phyloP scores from a whole-genome alignment of 805 yeast species.

The Pichia ethanolica region DNA sequence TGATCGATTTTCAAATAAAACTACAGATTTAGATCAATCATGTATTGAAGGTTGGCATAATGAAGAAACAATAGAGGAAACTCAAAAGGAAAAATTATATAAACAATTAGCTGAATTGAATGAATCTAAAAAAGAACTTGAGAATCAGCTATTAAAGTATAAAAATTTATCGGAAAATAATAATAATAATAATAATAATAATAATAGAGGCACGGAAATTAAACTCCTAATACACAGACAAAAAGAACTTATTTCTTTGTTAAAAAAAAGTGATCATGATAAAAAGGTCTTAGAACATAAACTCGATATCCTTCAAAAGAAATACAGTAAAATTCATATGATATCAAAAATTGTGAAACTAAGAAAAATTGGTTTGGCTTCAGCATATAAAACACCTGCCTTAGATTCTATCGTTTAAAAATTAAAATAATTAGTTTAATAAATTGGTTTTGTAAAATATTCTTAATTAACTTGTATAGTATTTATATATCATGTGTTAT shows the following conservation, averaged over 20 bases:
- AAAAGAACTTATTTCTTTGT: neutral
- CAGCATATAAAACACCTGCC: constrained; percentile 9
- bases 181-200: too few relatives aligned
- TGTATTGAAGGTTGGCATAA: neutral
- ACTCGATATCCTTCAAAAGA: neutral
- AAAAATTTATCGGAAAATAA: neutral
- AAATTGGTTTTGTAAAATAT: too few relatives aligned
- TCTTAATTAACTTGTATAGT: too few relatives aligned
- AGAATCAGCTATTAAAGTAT: neutral
- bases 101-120: neutral
- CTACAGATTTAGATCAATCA: neutral
- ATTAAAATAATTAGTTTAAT: too few relatives aligned
- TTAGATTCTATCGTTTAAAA: neutral
- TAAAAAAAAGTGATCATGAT: neutral
- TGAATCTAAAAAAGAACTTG: neutral
- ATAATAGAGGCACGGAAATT: too few relatives aligned
- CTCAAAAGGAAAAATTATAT: neutral
- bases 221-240: neutral
- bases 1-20: too few relatives aligned
- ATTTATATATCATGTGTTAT: too few relatives aligned
- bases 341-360: constrained; percentile 18
- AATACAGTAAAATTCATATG: constrained; percentile 14
- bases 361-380: constrained; percentile 5
- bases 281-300: neutral
- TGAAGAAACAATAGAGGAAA: neutral